Conservation (phyloP, 2,329 filamentous ascomycete genomes). For the Diaporthe citri region DNA sequence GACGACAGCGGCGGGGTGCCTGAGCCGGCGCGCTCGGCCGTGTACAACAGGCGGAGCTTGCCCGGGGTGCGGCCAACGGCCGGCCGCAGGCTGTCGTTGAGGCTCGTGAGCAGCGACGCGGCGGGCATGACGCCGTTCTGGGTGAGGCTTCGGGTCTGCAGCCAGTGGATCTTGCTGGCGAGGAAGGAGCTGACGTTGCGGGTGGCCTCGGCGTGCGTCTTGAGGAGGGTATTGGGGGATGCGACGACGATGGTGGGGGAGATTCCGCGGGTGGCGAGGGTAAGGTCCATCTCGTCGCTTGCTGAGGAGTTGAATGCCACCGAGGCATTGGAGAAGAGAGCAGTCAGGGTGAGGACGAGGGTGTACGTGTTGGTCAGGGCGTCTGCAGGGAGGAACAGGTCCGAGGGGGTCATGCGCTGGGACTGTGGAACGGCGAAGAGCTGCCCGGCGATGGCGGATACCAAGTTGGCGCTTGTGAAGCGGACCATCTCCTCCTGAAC, state of each 20-base stretch:
- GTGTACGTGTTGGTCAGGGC: conserved; percentile 84
- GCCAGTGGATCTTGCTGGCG: conserved; percentile 76
- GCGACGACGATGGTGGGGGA: conserved; percentile 87
- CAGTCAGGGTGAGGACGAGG: conserved; percentile 82
- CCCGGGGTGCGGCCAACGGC: conserved; percentile 72
- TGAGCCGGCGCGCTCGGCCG: conserved; percentile 78
- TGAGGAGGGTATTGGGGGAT: conserved; percentile 78
- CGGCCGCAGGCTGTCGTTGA: conserved; percentile 71
- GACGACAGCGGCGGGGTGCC: conserved; percentile 75
- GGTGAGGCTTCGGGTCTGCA: conserved; percentile 77
- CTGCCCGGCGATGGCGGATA: conserved; percentile 86
- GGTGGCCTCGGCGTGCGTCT: conserved; percentile 74
- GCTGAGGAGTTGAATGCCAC: conserved; percentile 91
- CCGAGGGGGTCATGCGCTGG: conserved; percentile 79
- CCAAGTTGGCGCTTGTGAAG: conserved; percentile 86
- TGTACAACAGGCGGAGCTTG: conserved; percentile 84
- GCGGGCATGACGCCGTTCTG: conserved; percentile 80
- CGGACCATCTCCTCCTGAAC: conserved; percentile 78
- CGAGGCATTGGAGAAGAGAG: conserved; percentile 86
- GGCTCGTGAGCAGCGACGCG: conserved; percentile 71
- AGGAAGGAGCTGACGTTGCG: conserved; percentile 72
- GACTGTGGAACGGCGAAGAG: conserved; percentile 80
- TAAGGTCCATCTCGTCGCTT: conserved; percentile 77
- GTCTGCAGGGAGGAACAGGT: conserved; percentile 88
- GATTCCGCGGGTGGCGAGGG: conserved; percentile 78